phyloP scores from a whole-genome alignment of 768 basidiomycete species.

The Tulasnella sp. region DNA sequence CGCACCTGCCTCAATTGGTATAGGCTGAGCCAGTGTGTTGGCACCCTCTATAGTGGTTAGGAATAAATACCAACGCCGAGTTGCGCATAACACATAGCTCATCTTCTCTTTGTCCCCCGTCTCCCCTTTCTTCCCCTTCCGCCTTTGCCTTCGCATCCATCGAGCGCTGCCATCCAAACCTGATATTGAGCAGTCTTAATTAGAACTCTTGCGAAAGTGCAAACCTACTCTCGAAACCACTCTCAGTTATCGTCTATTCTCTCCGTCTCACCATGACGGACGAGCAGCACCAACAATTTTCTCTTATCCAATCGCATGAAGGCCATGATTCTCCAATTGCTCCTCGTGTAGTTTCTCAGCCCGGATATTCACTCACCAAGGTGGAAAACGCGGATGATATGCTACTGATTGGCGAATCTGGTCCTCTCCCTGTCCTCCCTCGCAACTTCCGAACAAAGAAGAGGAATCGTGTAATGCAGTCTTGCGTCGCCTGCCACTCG shows the following conservation, averaged over 20 bases:
- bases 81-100: slow-evolving; percentile 1
- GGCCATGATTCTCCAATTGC: neutral
- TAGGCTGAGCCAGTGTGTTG: too few relatives aligned
- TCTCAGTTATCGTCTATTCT: neutral
- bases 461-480: slow-evolving; percentile 85
- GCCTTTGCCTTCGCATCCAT: slow-evolving; percentile 1
- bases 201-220: too few relatives aligned
- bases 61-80: too few relatives aligned
- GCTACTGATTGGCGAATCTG: slow-evolving; percentile 13
- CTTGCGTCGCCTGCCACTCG: slow-evolving; percentile 70
- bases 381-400: slow-evolving; percentile 47
- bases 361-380: slow-evolving; percentile 40
- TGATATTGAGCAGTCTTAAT: neutral
- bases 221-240: too few relatives aligned
- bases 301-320: slow-evolving; percentile 33
- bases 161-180: neutral
- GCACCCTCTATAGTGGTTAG: too few relatives aligned
- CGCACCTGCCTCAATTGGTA: too few relatives aligned
- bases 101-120: slow-evolving; percentile 4
- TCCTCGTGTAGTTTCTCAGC: slow-evolving; percentile 40
- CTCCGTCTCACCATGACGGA: neutral
- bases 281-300: slow-evolving; percentile 10
- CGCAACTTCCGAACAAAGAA: slow-evolving; percentile 52
- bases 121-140: neutral
- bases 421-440: slow-evolving; percentile 21